Percentiles rank a stretch among this genome's conserved stretches.
Conservation (phyloP, 257 asterid genomes). For the Verbascum thapsus region DNA sequence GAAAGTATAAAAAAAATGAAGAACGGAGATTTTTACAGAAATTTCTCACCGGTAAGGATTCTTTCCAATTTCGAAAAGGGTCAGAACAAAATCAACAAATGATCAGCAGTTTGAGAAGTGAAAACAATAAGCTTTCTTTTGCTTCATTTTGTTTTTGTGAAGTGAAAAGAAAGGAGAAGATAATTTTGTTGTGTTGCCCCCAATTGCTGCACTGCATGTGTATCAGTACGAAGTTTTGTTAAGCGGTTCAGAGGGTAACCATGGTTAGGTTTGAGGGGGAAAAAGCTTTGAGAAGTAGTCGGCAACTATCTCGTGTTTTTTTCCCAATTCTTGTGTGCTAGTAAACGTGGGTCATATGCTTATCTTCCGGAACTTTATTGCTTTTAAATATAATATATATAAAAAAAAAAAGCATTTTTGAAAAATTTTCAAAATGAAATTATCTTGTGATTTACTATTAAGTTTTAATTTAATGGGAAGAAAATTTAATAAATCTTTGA, state of each 20-base stretch:
- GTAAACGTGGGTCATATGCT: slow-evolving; percentile 26
- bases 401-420: no score
- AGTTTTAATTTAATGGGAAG: no score
- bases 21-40: slow-evolving; percentile 17
- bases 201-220: slow-evolving; percentile 66
- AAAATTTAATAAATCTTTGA: no score
- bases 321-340: neutral
- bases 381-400: no score
- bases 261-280: slow-evolving; percentile 50
- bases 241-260: slow-evolving; percentile 48
- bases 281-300: slow-evolving; percentile 30
- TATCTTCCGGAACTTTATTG: neutral
- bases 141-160: neutral
- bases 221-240: slow-evolving; percentile 39
- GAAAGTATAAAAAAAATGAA: slow-evolving; percentile 9
- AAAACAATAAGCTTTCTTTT: slow-evolving; percentile 21
- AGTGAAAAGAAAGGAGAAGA: slow-evolving; percentile 7
- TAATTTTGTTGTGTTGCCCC: slow-evolving; percentile 33
- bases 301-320: slow-evolving; percentile 44
- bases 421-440: no score
- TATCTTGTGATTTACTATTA: neutral
- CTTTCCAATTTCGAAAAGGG: slow-evolving; percentile 17
- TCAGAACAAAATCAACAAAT: slow-evolving; percentile 28
- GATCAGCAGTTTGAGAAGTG: slow-evolving; percentile 32
- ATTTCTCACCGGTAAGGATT: slow-evolving; percentile 48